Percentiles rank a stretch among this genome's conserved stretches.
These are phyloP conservation scores for Dillenia suffruticosa DNA, from an alignment of 164 flowering plant genomes.

Conservation along the genomic window DNA sequence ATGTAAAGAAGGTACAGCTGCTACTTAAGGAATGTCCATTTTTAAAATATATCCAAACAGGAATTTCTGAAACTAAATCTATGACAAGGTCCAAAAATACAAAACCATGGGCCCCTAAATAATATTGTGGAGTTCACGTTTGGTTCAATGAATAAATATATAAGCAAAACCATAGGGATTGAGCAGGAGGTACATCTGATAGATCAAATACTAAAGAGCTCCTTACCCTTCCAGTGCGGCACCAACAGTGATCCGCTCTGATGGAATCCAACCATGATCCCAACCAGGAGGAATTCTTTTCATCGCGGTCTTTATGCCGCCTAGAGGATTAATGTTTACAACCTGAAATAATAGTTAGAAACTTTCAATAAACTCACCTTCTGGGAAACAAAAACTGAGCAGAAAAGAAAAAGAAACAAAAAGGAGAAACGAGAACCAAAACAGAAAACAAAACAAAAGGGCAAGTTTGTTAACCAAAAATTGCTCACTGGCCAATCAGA, in stretches of 20 bases:
- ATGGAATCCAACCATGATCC: conserved; percentile 69
- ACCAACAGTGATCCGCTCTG: conserved; percentile 54
- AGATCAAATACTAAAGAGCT: background rate
- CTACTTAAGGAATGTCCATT: too few relatives aligned
- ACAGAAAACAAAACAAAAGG: background rate
- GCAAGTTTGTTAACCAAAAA: background rate
- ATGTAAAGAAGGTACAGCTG: too few relatives aligned
- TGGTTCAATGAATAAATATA: too few relatives aligned
- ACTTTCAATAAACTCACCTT: background rate
- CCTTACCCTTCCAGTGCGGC: conserved; percentile 87
- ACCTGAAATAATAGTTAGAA: conserved; percentile 48
- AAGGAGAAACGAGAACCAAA: background rate
- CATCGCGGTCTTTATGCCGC: conserved; percentile 62
- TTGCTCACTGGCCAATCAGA: conserved; percentile 97
- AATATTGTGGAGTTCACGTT: too few relatives aligned
- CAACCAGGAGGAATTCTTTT: conserved; percentile 76
- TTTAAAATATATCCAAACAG: too few relatives aligned
- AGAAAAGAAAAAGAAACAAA: background rate
- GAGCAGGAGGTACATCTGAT: background rate
- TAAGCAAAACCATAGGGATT: too few relatives aligned
- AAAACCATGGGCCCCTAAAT: too few relatives aligned
- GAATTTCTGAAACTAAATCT: too few relatives aligned
- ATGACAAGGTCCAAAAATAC: too few relatives aligned
- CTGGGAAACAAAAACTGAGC: background rate
- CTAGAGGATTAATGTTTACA: conserved; percentile 69